phyloP scores from a whole-genome alignment of 352 stramenopile genomes.

The Phytopythium boreale region DNA sequence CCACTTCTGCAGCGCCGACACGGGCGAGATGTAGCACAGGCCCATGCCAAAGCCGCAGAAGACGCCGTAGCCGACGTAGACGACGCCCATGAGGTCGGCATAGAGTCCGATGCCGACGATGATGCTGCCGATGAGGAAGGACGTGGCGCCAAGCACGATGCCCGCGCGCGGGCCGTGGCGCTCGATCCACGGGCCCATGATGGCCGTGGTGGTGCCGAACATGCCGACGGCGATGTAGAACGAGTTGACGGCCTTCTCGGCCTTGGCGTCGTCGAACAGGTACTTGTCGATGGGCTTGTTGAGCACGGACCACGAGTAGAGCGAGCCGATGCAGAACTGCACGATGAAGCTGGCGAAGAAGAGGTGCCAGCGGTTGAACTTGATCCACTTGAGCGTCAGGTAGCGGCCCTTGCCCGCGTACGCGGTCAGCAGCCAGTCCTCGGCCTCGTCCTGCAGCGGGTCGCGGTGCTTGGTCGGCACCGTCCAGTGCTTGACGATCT shows the following conservation, averaged over 20 bases:
- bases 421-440: conserved; percentile 47
- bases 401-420: conserved; percentile 52
- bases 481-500: conserved; percentile 48
- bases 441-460: conserved; percentile 49
- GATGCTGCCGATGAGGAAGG: conserved; percentile 50
- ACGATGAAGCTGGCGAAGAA: conserved; percentile 60
- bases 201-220: conserved; percentile 54
- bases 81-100: conserved; percentile 35
- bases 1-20: conserved; percentile 76
- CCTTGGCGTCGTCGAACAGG: conserved; percentile 43
- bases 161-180: conserved; percentile 49
- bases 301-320: conserved; percentile 78
- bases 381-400: conserved; percentile 32
- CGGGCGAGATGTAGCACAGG: conserved; percentile 74
- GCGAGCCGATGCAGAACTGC: conserved; percentile 70
- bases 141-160: conserved; percentile 43
- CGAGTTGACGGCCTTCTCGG: conserved; percentile 59
- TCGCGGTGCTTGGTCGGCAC: conserved; percentile 43
- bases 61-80: conserved; percentile 71
- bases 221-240: conserved; percentile 74
- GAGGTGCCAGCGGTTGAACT: conserved; percentile 63
- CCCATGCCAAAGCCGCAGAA: conserved; percentile 62
- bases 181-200: conserved; percentile 71
- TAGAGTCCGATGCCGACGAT: conserved; percentile 50
- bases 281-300: conserved; percentile 63